A percentile compares a stretch with the other conserved stretches of the same genome.
phyloP scores from a whole-genome alignment of 1,139 yeast genomes.

The Pneumocystis oryctolagi region DNA sequence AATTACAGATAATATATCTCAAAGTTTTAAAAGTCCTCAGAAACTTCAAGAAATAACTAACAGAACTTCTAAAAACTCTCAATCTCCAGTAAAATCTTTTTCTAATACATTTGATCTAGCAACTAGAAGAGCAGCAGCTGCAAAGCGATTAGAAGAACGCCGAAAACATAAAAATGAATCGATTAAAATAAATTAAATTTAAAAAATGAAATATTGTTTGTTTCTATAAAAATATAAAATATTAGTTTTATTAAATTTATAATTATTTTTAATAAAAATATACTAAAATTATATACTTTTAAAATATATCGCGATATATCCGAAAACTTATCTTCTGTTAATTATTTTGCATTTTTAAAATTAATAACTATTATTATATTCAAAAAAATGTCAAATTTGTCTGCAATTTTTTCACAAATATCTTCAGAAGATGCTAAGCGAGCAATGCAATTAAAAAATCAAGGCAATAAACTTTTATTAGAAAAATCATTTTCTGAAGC shows the following conservation, averaged over 20 bases:
- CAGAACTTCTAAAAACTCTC: not conserved
- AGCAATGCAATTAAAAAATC: constrained; percentile 44
- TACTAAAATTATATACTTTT: constrained; percentile 7
- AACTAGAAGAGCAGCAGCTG: not conserved
- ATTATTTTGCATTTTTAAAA: not conserved
- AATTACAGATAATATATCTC: not conserved
- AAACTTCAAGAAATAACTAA: not conserved
- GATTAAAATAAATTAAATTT: not conserved
- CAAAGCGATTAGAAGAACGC: not conserved
- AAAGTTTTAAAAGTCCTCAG: not conserved
- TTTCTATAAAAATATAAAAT: not conserved
- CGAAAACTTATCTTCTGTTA: constrained; percentile 1
- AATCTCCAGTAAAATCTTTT: not conserved
- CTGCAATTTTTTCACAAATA: constrained; percentile 13
- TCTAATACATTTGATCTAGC: not conserved
- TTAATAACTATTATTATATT: not conserved
- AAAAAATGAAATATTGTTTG: not conserved
- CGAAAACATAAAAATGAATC: not conserved
- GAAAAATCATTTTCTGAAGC: constrained; percentile 53
- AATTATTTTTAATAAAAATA: constrained; percentile 1
- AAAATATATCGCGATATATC: constrained; percentile 3
- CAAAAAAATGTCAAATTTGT: constrained; percentile 4
- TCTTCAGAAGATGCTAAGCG: constrained; percentile 19
- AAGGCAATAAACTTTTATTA: constrained; percentile 61
- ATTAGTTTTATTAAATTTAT: not conserved